These are phyloP conservation scores for Halocafeteria seosinensis DNA, from an alignment of 108 stramenopile species.

Conservation along the genomic window DNA sequence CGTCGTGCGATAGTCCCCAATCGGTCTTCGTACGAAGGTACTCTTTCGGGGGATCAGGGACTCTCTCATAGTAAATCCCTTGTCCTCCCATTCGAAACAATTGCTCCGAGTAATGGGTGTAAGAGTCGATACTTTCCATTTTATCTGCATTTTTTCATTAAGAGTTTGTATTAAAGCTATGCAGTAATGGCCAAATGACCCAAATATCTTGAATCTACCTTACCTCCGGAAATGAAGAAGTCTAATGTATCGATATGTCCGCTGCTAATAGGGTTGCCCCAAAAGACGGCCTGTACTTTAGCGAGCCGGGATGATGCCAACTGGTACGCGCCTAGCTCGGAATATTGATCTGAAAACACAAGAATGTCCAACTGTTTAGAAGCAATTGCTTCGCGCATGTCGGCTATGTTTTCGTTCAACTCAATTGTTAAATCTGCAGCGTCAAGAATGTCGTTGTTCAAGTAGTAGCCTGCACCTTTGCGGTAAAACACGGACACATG, in stretches of 20 bases:
- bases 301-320: slow-evolving; percentile 25
- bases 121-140: background rate
- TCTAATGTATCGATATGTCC: slow-evolving; percentile 17
- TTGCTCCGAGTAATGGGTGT: slow-evolving; percentile 43
- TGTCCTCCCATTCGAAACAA: slow-evolving; percentile 45
- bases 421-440: background rate
- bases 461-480: too few relatives aligned
- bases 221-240: slow-evolving; percentile 34
- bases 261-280: slow-evolving; percentile 44
- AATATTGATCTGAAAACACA: slow-evolving; percentile 33
- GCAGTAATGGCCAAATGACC: too few relatives aligned
- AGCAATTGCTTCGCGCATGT: background rate
- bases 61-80: slow-evolving; percentile 37
- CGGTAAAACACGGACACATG: slow-evolving; percentile 9
- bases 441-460: background rate
- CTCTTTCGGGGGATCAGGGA: slow-evolving; percentile 17
- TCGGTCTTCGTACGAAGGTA: slow-evolving; percentile 5
- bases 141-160: too few relatives aligned
- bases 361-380: slow-evolving; percentile 23
- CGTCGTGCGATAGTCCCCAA: background rate
- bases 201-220: too few relatives aligned
- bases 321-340: slow-evolving; percentile 33
- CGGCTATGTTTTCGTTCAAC: background rate
- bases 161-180: too few relatives aligned
- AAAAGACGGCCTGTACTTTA: slow-evolving; percentile 29